Conservation (phyloP, 1,139 yeast genomes). For the Kluyveromyces marxianus region DNA sequence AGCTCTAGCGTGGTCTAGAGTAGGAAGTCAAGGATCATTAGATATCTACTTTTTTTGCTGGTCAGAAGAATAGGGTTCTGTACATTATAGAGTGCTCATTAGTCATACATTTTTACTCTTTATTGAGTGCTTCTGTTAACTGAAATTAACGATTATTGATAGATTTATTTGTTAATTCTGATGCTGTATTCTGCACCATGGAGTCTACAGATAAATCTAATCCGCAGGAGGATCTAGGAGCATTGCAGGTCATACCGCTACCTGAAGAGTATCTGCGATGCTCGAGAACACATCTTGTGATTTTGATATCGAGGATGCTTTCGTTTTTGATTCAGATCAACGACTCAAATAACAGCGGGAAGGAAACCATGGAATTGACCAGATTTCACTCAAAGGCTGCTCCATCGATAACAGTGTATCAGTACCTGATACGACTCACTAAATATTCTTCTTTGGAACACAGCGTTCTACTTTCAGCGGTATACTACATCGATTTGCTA, state of each 20-base stretch:
- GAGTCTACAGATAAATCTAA: background rate
- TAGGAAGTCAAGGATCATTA: too few relatives aligned
- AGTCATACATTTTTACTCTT: too few relatives aligned
- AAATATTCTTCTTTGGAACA: conserved; percentile 82
- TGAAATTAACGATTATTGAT: background rate
- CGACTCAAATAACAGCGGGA: conserved; percentile 36
- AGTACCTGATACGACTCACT: conserved; percentile 68
- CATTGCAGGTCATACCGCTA: conserved; percentile 24
- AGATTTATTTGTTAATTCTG: background rate
- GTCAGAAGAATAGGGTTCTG: too few relatives aligned
- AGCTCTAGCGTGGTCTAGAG: too few relatives aligned
- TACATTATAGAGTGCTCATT: too few relatives aligned
- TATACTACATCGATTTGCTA: conserved; percentile 81
- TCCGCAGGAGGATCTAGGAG: background rate
- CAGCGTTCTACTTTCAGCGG: conserved; percentile 69
- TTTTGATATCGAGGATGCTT: conserved; percentile 72
- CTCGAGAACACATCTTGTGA: conserved; percentile 60
- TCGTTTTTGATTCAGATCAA: conserved; percentile 62
- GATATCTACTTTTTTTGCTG: too few relatives aligned
- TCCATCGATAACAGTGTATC: conserved; percentile 74
- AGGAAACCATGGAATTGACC: conserved; percentile 42
- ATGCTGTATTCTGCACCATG: background rate
- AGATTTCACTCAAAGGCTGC: conserved; percentile 92
- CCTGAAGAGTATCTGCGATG: conserved; percentile 61
- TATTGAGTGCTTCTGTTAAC: too few relatives aligned